Conservation (phyloP, 441 rosid genomes). For the Pelargonium cotyledonis region DNA sequence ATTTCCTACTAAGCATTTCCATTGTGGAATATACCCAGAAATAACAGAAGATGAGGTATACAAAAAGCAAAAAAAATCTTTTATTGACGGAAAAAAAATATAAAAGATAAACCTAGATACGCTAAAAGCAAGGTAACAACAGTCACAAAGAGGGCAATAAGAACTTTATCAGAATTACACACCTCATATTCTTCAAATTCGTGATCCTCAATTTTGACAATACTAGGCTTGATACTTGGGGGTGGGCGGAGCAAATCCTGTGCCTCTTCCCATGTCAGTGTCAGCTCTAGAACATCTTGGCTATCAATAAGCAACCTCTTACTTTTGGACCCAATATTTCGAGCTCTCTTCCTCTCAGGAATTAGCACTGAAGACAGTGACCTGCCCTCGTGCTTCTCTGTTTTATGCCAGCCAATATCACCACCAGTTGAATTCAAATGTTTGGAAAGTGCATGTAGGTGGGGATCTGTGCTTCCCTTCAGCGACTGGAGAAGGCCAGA, state of each 20-base stretch:
- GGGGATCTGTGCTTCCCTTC: slow-evolving; percentile 59
- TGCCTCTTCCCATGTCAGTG: slow-evolving; percentile 70
- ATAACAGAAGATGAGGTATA: too few species aligned
- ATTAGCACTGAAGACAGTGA: slow-evolving; percentile 32
- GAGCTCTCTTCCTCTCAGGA: slow-evolving; percentile 53
- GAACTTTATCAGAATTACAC: slow-evolving; percentile 21
- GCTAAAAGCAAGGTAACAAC: neutral
- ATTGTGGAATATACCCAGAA: too few species aligned
- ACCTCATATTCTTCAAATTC: slow-evolving; percentile 73
- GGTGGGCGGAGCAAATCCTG: slow-evolving; percentile 73
- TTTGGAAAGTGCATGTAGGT: slow-evolving; percentile 45
- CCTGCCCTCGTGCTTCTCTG: slow-evolving; percentile 47
- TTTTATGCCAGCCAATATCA: slow-evolving; percentile 52
- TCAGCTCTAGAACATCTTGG: slow-evolving; percentile 58
- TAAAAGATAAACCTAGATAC: neutral
- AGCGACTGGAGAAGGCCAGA: slow-evolving; percentile 46
- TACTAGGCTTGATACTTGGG: slow-evolving; percentile 42
- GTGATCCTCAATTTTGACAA: slow-evolving; percentile 51
- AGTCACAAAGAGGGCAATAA: neutral
- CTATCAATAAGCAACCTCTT: slow-evolving; percentile 61
- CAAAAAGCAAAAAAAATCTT: too few species aligned
- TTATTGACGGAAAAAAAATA: too few species aligned
- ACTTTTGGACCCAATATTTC: slow-evolving; percentile 59
- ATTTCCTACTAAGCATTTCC: too few species aligned
- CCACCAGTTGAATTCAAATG: slow-evolving; percentile 48